These are phyloP conservation scores for Nothopassalora personata DNA, from an alignment of 2,329 filamentous ascomycete species.

Conservation along the genomic window DNA sequence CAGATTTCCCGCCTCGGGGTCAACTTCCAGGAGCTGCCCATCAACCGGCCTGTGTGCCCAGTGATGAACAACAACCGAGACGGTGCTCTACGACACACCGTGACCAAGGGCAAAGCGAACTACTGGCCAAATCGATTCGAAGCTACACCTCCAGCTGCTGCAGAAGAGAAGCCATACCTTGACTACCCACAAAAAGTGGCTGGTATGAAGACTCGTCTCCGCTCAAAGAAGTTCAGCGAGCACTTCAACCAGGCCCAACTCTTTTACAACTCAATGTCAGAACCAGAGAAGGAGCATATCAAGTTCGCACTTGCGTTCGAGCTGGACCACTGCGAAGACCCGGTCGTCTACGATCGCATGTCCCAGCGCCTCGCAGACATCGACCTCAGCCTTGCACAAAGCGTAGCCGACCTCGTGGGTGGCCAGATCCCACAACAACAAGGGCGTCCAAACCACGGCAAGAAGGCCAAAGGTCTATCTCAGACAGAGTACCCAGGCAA, in stretches of 20 bases:
- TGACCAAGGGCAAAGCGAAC: slow-evolving; percentile 67
- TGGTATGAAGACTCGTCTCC: slow-evolving; percentile 65
- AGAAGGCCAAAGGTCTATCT: slow-evolving; percentile 61
- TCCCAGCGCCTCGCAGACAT: slow-evolving; percentile 65
- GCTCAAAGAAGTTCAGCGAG: slow-evolving; percentile 70
- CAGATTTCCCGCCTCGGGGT: slow-evolving; percentile 65
- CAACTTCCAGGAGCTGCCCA: slow-evolving; percentile 72
- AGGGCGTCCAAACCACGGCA: slow-evolving; percentile 57
- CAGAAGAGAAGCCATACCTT: slow-evolving; percentile 61
- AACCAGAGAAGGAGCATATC: slow-evolving; percentile 61
- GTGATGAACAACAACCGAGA: slow-evolving; percentile 33
- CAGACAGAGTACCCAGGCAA: slow-evolving; percentile 62
- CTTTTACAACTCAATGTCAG: slow-evolving; percentile 72
- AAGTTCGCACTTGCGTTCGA: slow-evolving; percentile 61
- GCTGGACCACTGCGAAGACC: slow-evolving; percentile 76
- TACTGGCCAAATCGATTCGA: slow-evolving; percentile 74
- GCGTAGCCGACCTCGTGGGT: slow-evolving; percentile 65
- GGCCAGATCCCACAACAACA: slow-evolving; percentile 53
- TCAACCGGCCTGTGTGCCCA: slow-evolving; percentile 55
- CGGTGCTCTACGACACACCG: slow-evolving; percentile 61
- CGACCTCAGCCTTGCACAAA: slow-evolving; percentile 62
- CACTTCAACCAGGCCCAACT: slow-evolving; percentile 73
- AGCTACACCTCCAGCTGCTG: slow-evolving; percentile 56
- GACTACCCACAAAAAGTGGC: slow-evolving; percentile 61
- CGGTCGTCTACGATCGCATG: slow-evolving; percentile 67